A percentile compares a stretch with the other conserved stretches of the same genome.
Evolutionary conservation across 176 grass and related monocot species (phyloP).

Genomic region (Avena sativa): DNA sequence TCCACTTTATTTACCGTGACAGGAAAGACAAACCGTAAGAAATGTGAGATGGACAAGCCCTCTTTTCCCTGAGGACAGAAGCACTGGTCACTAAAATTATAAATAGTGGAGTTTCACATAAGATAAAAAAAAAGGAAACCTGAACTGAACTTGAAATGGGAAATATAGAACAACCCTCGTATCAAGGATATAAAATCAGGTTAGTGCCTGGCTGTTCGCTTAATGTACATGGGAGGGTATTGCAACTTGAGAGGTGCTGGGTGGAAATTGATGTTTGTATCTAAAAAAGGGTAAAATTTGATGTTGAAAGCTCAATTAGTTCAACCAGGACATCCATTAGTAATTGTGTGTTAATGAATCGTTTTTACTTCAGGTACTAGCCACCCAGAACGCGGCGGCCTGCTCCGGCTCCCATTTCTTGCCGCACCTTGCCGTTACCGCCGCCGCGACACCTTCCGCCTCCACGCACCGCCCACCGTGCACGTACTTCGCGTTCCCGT

Average conservation of each 20-base stretch:
- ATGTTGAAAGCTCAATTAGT: neutral
- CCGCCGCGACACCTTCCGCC: constrained; percentile 27
- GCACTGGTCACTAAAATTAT: no score
- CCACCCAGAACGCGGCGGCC: constrained; percentile 29
- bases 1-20: no score
- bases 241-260: neutral
- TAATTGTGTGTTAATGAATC: neutral
- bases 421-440: constrained; percentile 14
- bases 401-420: constrained; percentile 40
- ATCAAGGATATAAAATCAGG: neutral
- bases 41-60: no score
- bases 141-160: neutral
- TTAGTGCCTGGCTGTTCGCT: neutral
- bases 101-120: neutral
- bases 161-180: neutral
- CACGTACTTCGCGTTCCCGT: constrained; percentile 44
- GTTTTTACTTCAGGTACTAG: constrained; percentile 8
- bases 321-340: neutral
- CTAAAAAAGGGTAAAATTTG: neutral
- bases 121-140: neutral
- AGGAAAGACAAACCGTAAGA: no score
- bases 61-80: no score
- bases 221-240: neutral
- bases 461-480: constrained; percentile 53
- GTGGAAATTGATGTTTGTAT: neutral